Conservation (phyloP, 257 asterid species). For the Linaria vulgaris region DNA sequence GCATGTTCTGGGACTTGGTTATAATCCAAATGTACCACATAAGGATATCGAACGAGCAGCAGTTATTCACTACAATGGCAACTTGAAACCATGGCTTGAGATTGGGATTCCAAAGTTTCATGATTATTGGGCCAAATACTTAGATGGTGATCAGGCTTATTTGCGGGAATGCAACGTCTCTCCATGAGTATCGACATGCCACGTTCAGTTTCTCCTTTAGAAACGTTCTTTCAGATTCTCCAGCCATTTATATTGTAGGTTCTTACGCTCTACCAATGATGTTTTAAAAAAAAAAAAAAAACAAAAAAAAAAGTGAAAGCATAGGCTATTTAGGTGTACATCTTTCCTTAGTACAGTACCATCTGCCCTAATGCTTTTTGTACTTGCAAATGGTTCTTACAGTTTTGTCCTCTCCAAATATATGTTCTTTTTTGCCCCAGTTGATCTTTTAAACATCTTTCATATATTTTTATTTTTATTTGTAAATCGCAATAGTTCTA, state of each 20-base stretch:
- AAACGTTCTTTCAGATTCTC: constrained; percentile 2
- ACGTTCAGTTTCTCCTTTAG: not conserved
- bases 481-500: too few species aligned
- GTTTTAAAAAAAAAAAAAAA: too few species aligned
- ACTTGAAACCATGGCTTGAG: constrained; percentile 79
- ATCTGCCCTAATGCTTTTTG: constrained; percentile 22
- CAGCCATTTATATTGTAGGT: constrained; percentile 24
- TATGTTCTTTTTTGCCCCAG: constrained; percentile 17
- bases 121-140: constrained; percentile 47
- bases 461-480: too few species aligned
- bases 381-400: constrained; percentile 6
- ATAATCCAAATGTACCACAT: constrained; percentile 42
- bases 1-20: constrained; percentile 72
- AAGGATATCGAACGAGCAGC: constrained; percentile 61
- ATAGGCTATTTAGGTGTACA: constrained; percentile 23
- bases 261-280: not conserved
- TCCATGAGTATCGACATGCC: constrained; percentile 28
- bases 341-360: constrained; percentile 7
- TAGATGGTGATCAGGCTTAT: constrained; percentile 45
- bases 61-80: constrained; percentile 62
- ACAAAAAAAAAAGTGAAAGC: too few species aligned
- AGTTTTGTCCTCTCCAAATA: not conserved
- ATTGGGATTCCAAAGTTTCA: constrained; percentile 55
- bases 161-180: constrained; percentile 60
- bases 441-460: too few species aligned